These are phyloP conservation scores for Fonsecaea multimorphosa DNA, from an alignment of 2,329 filamentous ascomycete species.

Conservation along the genomic window DNA sequence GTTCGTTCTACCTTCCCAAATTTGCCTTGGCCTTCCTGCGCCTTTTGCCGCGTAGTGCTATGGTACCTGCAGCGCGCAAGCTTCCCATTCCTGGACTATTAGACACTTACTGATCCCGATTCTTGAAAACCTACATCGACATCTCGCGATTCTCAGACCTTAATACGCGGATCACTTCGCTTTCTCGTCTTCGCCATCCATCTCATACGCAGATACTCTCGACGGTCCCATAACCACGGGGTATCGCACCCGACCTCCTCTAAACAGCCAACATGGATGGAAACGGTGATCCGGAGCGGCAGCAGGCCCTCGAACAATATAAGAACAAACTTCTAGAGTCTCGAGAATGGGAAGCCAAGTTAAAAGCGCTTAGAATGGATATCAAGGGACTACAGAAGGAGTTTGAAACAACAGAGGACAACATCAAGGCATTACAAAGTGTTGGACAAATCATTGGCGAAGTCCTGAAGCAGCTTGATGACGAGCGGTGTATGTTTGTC, in stretches of 20 bases:
- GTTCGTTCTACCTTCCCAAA: conserved; percentile 25
- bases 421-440: conserved; percentile 98
- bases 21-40: conserved; percentile 6
- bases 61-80: conserved; percentile 35
- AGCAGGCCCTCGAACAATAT: conserved; percentile 77
- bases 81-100: conserved; percentile 2
- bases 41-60: conserved; percentile 29
- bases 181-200: neutral
- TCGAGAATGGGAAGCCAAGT: conserved; percentile 97
- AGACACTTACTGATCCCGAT: conserved; percentile 11
- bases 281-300: conserved; percentile 59
- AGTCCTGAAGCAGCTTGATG: conserved; percentile 97
- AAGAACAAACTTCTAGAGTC: conserved; percentile 87
- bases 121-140: neutral
- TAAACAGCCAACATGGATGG: conserved; percentile 40
- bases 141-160: neutral
- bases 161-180: neutral
- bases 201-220: neutral
- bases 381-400: conserved; percentile 96
- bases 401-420: conserved; percentile 96
- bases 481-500: conserved; percentile 84
- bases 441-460: conserved; percentile 99
- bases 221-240: neutral
- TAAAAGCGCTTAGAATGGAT: conserved; percentile 90
- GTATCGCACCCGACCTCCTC: neutral